Base-by-base conservation (phyloP, 1,284 basidiomycete genomes). In the Gomphus sp. region DNA sequence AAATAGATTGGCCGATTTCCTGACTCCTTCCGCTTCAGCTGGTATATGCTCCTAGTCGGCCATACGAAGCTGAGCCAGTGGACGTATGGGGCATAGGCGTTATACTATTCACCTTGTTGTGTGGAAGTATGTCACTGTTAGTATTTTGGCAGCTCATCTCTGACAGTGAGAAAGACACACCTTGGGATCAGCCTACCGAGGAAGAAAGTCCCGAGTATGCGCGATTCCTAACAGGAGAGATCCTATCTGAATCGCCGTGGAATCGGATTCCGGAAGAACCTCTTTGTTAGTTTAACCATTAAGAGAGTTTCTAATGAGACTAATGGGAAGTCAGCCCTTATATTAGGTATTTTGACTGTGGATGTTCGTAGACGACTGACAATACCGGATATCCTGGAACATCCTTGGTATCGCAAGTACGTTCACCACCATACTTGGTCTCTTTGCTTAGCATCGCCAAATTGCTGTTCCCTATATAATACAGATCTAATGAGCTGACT, bases 1-100 rank as follows among this genome's bases (percentile, higher is more conserved):
- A 54, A 6, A 33, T 25, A 28, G 28, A 2, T 48, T 4, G 18
- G 22, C 3, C 25, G 48, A 16, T 16, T 43, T 8, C 37, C n/a
- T 58, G 28, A 28, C n/a, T 18, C 14, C 25, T 43, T 12, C 36
- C 7, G 12, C 25, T 55, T 28, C 60, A 85, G 83, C 65, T 88
- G 39, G 77, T 75, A 56, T 70, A 55, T 59, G 58, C 58, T 33
- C 58, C 69, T 25, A 71, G 77, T n/a, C 70, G 66, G 2, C 74
- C 90, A 0, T 99, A 98, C 72, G 74, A 84, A 31, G 96, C 93
- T 4, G 93, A 97, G 64, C 93, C 95, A 0, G 85, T 98, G 43
- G 96, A 99, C 70, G 85, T 92, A 2, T 99, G 96, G 96, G 93
- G 93, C 1, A 82, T 92, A 56, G 97, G 97, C 1, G 91, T 98